Percentiles rank a stretch among this genome's conserved stretches.
Conservation (phyloP, 345 rosid species). For the Balakata baccata region DNA sequence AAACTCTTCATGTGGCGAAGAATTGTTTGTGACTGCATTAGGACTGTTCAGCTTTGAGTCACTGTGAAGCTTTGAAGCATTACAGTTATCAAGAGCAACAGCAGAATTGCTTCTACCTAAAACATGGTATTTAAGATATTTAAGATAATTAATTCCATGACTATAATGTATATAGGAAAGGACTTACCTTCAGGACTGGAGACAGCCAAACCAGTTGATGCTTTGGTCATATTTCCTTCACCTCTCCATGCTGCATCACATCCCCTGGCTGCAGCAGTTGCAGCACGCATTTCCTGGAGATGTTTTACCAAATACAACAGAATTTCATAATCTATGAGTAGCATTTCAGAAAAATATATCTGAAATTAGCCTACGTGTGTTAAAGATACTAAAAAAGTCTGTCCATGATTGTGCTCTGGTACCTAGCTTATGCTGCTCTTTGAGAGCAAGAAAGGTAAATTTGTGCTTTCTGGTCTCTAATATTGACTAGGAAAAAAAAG, state of each 20-base stretch:
- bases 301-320: slow-evolving; percentile 23
- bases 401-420: not conserved
- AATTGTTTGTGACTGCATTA: slow-evolving; percentile 36
- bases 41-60: slow-evolving; percentile 35
- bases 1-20: slow-evolving; percentile 56
- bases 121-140: slow-evolving; percentile 20
- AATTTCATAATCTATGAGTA: slow-evolving; percentile 16
- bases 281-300: slow-evolving; percentile 48
- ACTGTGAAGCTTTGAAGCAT: slow-evolving; percentile 31
- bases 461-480: not conserved
- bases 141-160: slow-evolving; percentile 9
- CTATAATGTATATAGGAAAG: slow-evolving; percentile 4
- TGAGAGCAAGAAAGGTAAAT: not conserved
- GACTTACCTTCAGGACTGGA: slow-evolving; percentile 31
- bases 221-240: slow-evolving; percentile 45
- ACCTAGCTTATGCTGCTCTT: not conserved
- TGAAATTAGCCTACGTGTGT: not conserved
- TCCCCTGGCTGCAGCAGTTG: slow-evolving; percentile 36
- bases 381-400: not conserved
- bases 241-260: slow-evolving; percentile 42
- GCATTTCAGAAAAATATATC: slow-evolving; percentile 7
- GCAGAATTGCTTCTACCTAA: slow-evolving; percentile 45
- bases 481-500: not conserved
- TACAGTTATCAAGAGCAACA: slow-evolving; percentile 32
- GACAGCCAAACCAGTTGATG: slow-evolving; percentile 38